Percentiles rank a stretch among this genome's conserved stretches.
phyloP scores from a whole-genome alignment of 2,329 filamentous ascomycete genomes.

The Mollisia scopiformis region DNA sequence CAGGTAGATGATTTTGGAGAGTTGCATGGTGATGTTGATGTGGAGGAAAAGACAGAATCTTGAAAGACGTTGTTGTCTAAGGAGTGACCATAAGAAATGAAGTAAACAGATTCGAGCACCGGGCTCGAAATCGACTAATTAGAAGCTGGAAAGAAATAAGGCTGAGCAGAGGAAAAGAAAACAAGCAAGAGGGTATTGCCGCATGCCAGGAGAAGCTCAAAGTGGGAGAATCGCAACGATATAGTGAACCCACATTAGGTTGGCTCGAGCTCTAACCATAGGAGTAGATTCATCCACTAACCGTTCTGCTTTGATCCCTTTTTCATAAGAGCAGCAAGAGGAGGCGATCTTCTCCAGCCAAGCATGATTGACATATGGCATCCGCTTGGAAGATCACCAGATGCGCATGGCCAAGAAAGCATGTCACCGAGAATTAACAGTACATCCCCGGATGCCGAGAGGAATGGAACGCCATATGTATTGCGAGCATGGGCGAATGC shows the following conservation, averaged over 20 bases:
- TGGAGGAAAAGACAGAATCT: neutral
- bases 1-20: constrained; percentile 5
- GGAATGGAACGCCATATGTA: neutral
- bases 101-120: neutral
- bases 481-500: neutral
- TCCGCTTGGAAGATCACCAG: neutral
- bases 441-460: neutral
- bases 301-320: constrained; percentile 3
- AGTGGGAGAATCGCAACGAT: neutral
- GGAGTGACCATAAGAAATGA: constrained; percentile 2
- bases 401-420: neutral
- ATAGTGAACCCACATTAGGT: neutral
- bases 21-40: constrained; percentile 12
- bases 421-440: neutral
- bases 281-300: neutral
- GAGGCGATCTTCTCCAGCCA: constrained; percentile 1
- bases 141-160: neutral
- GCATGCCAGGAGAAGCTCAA: neutral
- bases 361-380: neutral
- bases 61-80: neutral
- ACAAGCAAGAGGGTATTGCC: neutral
- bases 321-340: neutral
- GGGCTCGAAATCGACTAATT: neutral
- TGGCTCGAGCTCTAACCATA: neutral
- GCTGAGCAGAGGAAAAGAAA: neutral